Evolutionary conservation across 2,329 filamentous ascomycete genomes (phyloP).

Genomic region (Arthrobotrys conoides): DNA sequence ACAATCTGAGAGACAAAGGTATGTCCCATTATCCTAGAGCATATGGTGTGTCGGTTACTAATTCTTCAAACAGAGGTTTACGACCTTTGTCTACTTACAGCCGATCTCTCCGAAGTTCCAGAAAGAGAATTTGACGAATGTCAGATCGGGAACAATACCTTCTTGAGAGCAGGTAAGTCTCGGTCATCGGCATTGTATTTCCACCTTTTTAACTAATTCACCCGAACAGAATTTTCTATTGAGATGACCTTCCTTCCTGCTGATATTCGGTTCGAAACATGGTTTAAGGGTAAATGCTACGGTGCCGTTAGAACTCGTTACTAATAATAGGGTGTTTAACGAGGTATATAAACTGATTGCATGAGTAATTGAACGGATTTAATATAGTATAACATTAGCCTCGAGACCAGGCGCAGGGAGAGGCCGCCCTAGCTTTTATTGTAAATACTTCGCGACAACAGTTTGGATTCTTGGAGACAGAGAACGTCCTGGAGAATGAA

Average conservation of each 20-base stretch:
- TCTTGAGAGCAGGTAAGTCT: conserved; percentile 54
- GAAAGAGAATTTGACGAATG: conserved; percentile 59
- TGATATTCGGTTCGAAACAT: conserved; percentile 58
- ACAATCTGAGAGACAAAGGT: conserved; percentile 58
- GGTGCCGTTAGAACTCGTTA: conserved; percentile 58
- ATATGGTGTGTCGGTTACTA: neutral
- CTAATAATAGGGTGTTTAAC: conserved; percentile 5
- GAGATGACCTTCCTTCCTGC: conserved; percentile 59
- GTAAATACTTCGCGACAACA: conserved; percentile 19
- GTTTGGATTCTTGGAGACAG: conserved; percentile 13
- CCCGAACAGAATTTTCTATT: conserved; percentile 54
- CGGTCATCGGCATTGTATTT: neutral
- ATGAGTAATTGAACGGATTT: conserved; percentile 6
- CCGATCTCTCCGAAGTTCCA: conserved; percentile 57
- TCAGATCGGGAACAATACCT: conserved; percentile 59
- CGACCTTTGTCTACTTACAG: conserved; percentile 58
- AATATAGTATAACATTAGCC: neutral
- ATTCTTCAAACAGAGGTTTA: conserved; percentile 48
- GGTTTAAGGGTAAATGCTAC: conserved; percentile 61
- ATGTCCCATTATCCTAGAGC: neutral
- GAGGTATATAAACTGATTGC: conserved; percentile 1
- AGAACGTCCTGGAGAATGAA: conserved; percentile 12
- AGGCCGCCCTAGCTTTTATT: neutral
- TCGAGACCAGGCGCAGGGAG: no score
- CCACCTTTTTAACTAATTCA: neutral